A percentile compares a stretch with the other conserved stretches of the same genome.
phyloP scores from a whole-genome alignment of 1,139 yeast genomes.

The Pichia inconspicua region DNA sequence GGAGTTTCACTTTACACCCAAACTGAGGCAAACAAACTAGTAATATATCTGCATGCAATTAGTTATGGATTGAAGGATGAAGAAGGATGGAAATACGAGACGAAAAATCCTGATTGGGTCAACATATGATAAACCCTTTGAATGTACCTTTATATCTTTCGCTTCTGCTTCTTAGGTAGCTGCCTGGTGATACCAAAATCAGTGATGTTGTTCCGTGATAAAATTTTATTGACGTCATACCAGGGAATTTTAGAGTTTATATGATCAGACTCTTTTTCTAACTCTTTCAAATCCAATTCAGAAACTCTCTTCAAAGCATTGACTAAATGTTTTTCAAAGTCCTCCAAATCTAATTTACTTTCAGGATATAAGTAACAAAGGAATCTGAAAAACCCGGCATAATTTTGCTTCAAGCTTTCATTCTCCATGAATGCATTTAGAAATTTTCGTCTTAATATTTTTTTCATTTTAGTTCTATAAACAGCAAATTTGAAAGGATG shows the following conservation, averaged over 20 bases:
- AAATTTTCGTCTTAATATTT: constrained; percentile 31
- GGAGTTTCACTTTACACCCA: constrained; percentile 33
- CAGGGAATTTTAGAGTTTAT: constrained; percentile 27
- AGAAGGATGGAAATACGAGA: constrained; percentile 28
- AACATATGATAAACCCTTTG: not conserved
- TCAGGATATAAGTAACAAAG: constrained; percentile 35
- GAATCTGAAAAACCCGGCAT: constrained; percentile 44
- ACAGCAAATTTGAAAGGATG: constrained; percentile 34
- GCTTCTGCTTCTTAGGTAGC: not conserved
- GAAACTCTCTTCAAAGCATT: constrained; percentile 28
- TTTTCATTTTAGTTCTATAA: constrained; percentile 37
- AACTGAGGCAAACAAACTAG: constrained; percentile 33
- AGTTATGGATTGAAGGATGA: constrained; percentile 32
- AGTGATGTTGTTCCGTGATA: constrained; percentile 11
- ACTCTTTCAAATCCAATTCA: constrained; percentile 1
- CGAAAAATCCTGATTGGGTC: constrained; percentile 36
- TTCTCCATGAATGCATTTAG: constrained; percentile 14
- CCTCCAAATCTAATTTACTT: constrained; percentile 26
- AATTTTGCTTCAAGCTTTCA: constrained; percentile 10
- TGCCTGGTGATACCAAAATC: not conserved
- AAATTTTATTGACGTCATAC: constrained; percentile 12
- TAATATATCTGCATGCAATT: constrained; percentile 53
- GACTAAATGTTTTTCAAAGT: constrained; percentile 29
- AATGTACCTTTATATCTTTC: too few species aligned
- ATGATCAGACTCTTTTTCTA: constrained; percentile 27